phyloP scores from a whole-genome alignment of 306 rosid genomes.

The Rubus parviflorus region DNA sequence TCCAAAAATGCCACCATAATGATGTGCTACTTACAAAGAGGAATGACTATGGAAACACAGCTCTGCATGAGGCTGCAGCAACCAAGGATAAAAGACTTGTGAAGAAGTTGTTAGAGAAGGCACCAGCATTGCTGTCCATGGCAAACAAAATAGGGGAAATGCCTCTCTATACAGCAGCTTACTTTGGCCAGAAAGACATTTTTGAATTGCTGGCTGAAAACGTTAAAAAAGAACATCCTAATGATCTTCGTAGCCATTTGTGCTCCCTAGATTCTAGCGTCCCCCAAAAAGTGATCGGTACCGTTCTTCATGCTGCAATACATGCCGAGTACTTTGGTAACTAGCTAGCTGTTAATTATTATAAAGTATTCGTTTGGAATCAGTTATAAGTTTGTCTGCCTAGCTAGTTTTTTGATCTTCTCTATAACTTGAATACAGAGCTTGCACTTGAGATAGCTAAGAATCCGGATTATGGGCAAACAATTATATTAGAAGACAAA shows the following conservation, averaged over 20 bases:
- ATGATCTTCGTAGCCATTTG: too few species aligned
- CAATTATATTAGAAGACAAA: not conserved
- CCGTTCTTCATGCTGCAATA: constrained; percentile 16
- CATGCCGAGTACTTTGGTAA: constrained; percentile 24
- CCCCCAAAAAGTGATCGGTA: not conserved
- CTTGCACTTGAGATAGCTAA: constrained; percentile 17
- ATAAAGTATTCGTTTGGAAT: too few species aligned
- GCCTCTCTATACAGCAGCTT: constrained; percentile 20
- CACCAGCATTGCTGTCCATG: not conserved
- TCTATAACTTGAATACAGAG: not conserved
- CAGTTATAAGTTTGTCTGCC: too few species aligned
- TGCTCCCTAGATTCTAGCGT: too few species aligned
- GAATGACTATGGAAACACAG: constrained; percentile 3
- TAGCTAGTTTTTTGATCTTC: not conserved
- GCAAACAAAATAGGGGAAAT: not conserved
- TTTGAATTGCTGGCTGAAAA: not conserved
- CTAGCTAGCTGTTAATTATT: too few species aligned
- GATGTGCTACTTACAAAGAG: not conserved
- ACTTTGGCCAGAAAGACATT: not conserved
- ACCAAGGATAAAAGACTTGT: not conserved
- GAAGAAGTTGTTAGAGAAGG: not conserved
- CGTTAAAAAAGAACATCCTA: too few species aligned
- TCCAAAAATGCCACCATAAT: not conserved
- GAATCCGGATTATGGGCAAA: not conserved
- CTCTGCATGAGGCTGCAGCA: constrained; percentile 22